Base-by-base conservation (phyloP, 768 basidiomycete species). In the Suillus weaverae region DNA sequence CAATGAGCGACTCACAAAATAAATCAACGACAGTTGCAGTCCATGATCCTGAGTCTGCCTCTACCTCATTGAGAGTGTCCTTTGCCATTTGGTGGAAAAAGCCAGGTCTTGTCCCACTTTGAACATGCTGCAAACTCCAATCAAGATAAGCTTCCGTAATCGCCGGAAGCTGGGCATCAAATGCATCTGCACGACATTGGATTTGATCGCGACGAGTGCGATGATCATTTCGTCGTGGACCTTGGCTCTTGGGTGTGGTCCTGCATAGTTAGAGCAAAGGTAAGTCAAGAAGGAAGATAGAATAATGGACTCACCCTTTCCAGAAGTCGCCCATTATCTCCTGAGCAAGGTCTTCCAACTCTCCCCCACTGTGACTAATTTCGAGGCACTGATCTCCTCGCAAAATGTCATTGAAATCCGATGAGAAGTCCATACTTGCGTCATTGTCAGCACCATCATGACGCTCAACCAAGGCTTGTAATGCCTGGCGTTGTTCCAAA, bases 321-420 rank as follows among this genome's bases (percentile, higher is more conserved):
- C 62, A 62, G 20, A 62, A 55, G 46, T 62, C 51, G 20, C 62
- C 33, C 30, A n/a, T 62, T 22, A 62, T 22, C 55, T 62, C 62
- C 39, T 55, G 20, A 18, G 62, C 39, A 39, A 62, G 62, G n/a
- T 53, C 62, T 56, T 33, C 14, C 32, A 62, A 62, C 38, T 62
- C 62, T 46, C 62, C 33, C 32, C 62, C 53, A 2, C 30, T 51
- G 39, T 62, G 62, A 38, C 62, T 62, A 33, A 62, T 62, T 33
- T 62, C 36, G 54, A 62, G 55, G 9, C 16, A 26, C 44, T 62
- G 51, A 22, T 53, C 51, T 53, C 51, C 51, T 14, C 51, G 22
- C 51, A 53, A 53, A 11, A 53, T 14, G 13, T 39, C 39, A 8
- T 39, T 39, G 39, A 39, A 39, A 39, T 39, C 39, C 39, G 13